These are phyloP conservation scores for Madurella mycetomatis DNA, from an alignment of 2,329 filamentous ascomycete species.

Conservation along the genomic window DNA sequence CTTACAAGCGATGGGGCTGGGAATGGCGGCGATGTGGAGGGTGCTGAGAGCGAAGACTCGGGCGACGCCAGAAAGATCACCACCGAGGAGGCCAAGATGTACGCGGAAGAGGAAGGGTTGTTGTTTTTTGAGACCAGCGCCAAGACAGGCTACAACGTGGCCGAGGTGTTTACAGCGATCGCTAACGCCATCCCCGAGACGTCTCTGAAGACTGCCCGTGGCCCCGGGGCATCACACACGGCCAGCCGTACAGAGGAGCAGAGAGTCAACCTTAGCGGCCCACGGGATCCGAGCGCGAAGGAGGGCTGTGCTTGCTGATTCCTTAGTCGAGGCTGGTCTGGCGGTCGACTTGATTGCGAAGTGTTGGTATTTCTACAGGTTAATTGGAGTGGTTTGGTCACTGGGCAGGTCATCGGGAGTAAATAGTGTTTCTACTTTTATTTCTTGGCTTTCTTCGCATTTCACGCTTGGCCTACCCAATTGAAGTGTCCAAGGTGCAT, in stretches of 20 bases:
- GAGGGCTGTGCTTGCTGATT: slow-evolving; percentile 82
- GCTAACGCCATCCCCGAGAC: slow-evolving; percentile 97
- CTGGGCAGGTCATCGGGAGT: slow-evolving; percentile 21
- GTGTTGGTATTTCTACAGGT: slow-evolving; percentile 16
- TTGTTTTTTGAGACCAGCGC: slow-evolving; percentile 98
- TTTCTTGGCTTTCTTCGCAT: slow-evolving; percentile 5
- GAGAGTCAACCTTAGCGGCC: slow-evolving; percentile 76
- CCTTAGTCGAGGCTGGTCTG: background rate
- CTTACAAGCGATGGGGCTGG: slow-evolving; percentile 60
- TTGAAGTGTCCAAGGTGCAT: no score
- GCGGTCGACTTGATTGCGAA: slow-evolving; percentile 8
- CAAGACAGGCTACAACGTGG: slow-evolving; percentile 91
- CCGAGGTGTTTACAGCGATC: slow-evolving; percentile 95
- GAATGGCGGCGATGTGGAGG: slow-evolving; percentile 43
- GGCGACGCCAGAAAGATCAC: slow-evolving; percentile 82
- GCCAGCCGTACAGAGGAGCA: slow-evolving; percentile 62
- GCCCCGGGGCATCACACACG: slow-evolving; percentile 57
- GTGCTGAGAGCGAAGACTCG: slow-evolving; percentile 53
- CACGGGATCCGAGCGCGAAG: slow-evolving; percentile 70
- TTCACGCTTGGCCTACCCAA: no score
- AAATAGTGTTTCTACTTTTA: slow-evolving; percentile 17
- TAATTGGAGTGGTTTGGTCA: slow-evolving; percentile 21
- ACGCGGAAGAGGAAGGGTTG: slow-evolving; percentile 90
- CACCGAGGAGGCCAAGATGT: slow-evolving; percentile 85
- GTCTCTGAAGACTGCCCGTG: slow-evolving; percentile 82